Conservation (phyloP, 768 basidiomycete genomes). For the Mycena olivaceomarginata region DNA sequence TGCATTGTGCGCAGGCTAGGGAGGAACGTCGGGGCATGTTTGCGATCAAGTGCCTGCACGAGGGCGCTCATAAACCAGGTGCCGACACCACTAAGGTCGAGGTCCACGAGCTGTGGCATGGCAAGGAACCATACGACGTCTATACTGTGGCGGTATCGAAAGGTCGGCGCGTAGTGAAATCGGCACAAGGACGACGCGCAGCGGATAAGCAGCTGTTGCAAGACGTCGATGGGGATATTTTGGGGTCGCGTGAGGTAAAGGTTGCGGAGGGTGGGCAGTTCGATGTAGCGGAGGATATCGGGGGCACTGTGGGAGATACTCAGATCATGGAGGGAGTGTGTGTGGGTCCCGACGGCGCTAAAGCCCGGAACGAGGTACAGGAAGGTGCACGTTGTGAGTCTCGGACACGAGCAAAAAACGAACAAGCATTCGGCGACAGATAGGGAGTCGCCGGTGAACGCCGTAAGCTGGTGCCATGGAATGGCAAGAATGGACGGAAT, state of each 20-base stretch:
- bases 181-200: constrained; percentile 3
- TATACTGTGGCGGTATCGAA: background rate
- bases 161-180: constrained; percentile 14
- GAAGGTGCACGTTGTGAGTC: background rate
- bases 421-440: constrained; percentile 4
- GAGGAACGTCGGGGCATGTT: background rate
- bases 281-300: background rate
- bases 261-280: background rate
- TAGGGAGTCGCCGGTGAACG: constrained; percentile 1
- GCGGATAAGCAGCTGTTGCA: background rate
- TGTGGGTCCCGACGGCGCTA: too few relatives aligned
- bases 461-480: constrained; percentile 8
- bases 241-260: constrained; percentile 6
- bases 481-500: background rate
- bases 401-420: constrained; percentile 7
- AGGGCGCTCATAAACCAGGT: background rate
- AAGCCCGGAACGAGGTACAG: background rate
- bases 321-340: background rate
- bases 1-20: background rate
- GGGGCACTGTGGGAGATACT: constrained; percentile 2
- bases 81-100: constrained; percentile 16
- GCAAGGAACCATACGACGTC: background rate
- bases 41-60: background rate
- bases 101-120: background rate
- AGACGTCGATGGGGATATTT: background rate